Conservation (phyloP, 176 grass and related monocot species). For the Poa annua region DNA sequence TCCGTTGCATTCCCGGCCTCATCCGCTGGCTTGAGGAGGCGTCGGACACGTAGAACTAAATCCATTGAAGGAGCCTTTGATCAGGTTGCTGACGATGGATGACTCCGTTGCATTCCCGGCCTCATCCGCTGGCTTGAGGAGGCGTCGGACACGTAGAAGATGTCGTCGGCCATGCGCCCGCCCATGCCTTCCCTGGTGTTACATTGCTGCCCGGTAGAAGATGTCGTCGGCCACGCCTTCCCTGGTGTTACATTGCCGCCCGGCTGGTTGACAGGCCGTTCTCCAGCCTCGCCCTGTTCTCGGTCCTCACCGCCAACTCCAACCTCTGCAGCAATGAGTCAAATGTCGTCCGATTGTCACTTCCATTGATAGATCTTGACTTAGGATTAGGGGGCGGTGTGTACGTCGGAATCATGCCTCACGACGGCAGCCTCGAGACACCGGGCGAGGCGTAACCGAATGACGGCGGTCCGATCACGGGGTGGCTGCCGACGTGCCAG, state of each 20-base stretch:
- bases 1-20: no score
- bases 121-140: no score
- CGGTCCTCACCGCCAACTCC: conserved; percentile 53
- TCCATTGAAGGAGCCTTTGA: conserved; percentile 50
- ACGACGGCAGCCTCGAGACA: conserved; percentile 65
- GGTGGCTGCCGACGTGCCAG: conserved; percentile 63
- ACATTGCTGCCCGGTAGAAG: no score
- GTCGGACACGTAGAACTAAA: not conserved
- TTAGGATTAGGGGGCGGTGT: not conserved
- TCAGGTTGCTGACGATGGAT: conserved; percentile 26
- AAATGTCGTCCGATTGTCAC: not conserved
- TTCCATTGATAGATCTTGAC: not conserved
- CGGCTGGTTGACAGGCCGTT: no score
- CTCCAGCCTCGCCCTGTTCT: conserved; percentile 39
- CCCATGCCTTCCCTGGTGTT: no score
- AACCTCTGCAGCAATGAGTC: conserved; percentile 38
- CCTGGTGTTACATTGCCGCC: no score
- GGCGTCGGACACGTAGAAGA: no score
- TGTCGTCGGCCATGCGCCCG: no score
- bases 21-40: no score
- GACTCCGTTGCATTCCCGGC: no score
- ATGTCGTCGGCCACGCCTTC: no score
- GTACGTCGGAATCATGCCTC: conserved; percentile 52
- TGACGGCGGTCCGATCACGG: conserved; percentile 46
- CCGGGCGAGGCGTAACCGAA: conserved; percentile 50